Percentiles rank a stretch among this genome's conserved stretches.
Evolutionary conservation across 805 yeast species (phyloP).

Genomic region (Ogataea pignaliae): DNA sequence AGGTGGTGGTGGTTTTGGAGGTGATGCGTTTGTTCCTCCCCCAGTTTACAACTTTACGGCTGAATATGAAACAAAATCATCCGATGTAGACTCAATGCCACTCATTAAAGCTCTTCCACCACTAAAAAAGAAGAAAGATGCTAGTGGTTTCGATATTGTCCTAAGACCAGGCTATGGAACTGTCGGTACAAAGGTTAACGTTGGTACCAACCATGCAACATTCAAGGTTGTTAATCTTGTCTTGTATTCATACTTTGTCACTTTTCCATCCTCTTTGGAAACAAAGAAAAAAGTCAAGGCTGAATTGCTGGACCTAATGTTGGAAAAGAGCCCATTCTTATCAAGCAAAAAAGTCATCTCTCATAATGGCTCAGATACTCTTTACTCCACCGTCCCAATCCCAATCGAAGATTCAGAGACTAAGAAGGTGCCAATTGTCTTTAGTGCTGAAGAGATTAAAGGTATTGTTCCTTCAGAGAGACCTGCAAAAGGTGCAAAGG

Average conservation of each 20-base stretch:
- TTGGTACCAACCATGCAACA: constrained; percentile 20
- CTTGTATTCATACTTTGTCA: constrained; percentile 19
- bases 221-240: constrained; percentile 13
- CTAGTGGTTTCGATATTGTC: constrained; percentile 3
- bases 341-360: constrained; percentile 14
- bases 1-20: background rate
- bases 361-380: constrained; percentile 19
- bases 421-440: constrained; percentile 13
- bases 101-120: constrained; percentile 9
- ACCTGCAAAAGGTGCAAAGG: constrained; percentile 1
- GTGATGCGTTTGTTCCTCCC: constrained; percentile 13
- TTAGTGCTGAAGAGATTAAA: constrained; percentile 16
- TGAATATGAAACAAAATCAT: constrained; percentile 11
- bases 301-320: constrained; percentile 17
- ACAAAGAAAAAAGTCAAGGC: constrained; percentile 16
- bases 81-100: constrained; percentile 12
- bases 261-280: constrained; percentile 17
- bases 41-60: constrained; percentile 17
- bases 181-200: constrained; percentile 17
- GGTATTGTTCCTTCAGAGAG: constrained; percentile 12
- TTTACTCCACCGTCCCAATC: constrained; percentile 20
- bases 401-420: constrained; percentile 15
- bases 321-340: constrained; percentile 15
- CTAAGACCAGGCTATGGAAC: constrained; percentile 24
- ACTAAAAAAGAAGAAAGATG: background rate